phyloP scores from a whole-genome alignment of 331 rosid species.

The Acacia pycnantha region DNA sequence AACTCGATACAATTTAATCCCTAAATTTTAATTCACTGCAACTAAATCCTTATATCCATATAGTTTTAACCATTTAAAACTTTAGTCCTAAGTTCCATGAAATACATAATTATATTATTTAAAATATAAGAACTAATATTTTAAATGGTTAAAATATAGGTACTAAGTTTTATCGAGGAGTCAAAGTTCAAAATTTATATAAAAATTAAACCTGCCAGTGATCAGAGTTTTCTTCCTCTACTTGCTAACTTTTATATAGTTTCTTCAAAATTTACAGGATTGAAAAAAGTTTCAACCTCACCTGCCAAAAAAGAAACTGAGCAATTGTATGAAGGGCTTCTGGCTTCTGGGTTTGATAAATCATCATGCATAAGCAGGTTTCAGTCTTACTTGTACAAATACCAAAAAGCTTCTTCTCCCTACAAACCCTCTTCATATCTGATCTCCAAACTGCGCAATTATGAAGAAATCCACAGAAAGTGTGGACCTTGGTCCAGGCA shows the following conservation, averaged over 20 bases:
- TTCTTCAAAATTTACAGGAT: not conserved
- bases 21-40: too few relatives aligned
- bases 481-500: conserved; percentile 47
- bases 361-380: conserved; percentile 48
- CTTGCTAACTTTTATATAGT: not conserved
- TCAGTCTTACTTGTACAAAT: conserved; percentile 28
- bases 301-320: not conserved
- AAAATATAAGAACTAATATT: too few relatives aligned
- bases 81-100: not conserved
- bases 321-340: conserved; percentile 35
- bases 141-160: too few relatives aligned
- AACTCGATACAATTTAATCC: too few relatives aligned
- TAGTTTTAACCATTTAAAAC: too few relatives aligned
- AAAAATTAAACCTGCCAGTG: not conserved
- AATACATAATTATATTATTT: too few relatives aligned
- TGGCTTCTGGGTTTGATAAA: conserved; percentile 39
- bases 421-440: conserved; percentile 17
- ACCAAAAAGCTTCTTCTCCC: conserved; percentile 21
- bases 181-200: too few relatives aligned
- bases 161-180: too few relatives aligned
- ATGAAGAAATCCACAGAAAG: conserved; percentile 40
- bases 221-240: not conserved
- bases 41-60: too few relatives aligned
- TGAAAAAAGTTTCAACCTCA: conserved; percentile 8
- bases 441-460: conserved; percentile 35